Evolutionary conservation across 139 green algal genomes (phyloP).

Genomic region (Zygnema cylindricum): DNA sequence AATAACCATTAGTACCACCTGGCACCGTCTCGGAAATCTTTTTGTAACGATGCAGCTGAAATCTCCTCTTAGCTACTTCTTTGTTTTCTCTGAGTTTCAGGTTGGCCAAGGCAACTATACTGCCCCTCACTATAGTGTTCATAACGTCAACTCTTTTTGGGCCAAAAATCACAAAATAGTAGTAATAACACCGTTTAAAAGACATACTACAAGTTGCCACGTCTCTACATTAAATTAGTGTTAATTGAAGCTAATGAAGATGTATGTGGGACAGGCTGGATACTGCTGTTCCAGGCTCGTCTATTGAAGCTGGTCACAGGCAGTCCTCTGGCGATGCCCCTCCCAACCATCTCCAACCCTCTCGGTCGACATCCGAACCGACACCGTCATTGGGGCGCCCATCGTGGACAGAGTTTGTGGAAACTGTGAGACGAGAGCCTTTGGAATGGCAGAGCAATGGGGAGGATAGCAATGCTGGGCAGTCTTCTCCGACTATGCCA

Average conservation of each 20-base stretch:
- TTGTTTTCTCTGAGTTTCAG: background rate
- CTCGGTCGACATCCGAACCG: background rate
- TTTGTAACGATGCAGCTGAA: no score
- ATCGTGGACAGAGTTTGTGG: background rate
- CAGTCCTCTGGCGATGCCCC: background rate
- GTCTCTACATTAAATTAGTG: background rate
- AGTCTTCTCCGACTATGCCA: background rate
- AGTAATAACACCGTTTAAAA: no score
- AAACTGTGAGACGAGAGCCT: background rate
- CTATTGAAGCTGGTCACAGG: background rate
- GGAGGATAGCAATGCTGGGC: background rate
- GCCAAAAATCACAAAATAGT: no score
- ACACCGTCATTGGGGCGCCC: background rate
- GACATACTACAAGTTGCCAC: no score
- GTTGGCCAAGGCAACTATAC: no score
- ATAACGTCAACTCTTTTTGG: no score
- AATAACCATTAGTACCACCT: no score
- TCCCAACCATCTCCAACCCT: background rate
- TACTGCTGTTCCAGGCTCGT: background rate
- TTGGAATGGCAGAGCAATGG: background rate
- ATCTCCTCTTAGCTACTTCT: background rate
- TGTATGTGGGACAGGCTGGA: background rate
- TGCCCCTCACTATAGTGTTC: no score
- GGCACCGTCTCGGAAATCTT: no score
- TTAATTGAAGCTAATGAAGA: background rate